Evolutionary conservation across 257 asterid species (phyloP).

Genomic region (Jaltomata sinuosa): DNA sequence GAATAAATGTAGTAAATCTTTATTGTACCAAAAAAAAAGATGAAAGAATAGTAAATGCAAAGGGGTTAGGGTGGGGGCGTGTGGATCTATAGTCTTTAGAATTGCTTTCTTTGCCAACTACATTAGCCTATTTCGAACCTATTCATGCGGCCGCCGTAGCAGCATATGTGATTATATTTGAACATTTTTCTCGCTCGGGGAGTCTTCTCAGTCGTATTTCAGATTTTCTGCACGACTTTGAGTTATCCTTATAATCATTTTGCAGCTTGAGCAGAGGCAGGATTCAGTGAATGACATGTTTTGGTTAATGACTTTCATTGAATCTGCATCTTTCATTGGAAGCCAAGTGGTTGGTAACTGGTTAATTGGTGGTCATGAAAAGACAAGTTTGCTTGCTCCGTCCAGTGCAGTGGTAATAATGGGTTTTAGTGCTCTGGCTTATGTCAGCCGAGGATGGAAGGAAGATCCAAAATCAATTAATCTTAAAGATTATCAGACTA

Average conservation of each 20-base stretch:
- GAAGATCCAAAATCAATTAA: constrained; percentile 33
- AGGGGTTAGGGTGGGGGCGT: neutral
- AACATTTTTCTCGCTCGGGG: neutral
- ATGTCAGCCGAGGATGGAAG: constrained; percentile 46
- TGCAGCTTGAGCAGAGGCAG: constrained; percentile 85
- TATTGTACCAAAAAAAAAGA: neutral
- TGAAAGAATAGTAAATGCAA: neutral
- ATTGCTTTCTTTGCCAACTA: neutral
- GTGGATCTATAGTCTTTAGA: neutral
- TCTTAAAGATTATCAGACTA: constrained; percentile 44
- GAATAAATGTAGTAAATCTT: neutral
- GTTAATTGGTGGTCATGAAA: constrained; percentile 37
- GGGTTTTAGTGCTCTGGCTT: constrained; percentile 38
- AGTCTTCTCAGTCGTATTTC: neutral
- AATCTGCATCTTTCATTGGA: constrained; percentile 53
- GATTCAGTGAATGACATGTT: constrained; percentile 82
- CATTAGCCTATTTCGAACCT: neutral
- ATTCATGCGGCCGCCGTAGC: neutral
- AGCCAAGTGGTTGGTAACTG: constrained; percentile 75
- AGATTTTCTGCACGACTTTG: neutral
- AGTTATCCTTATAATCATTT: neutral
- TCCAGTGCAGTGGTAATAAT: constrained; percentile 42
- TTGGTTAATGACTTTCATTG: constrained; percentile 85
- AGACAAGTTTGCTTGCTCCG: constrained; percentile 27
- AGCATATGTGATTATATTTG: neutral